A percentile compares a stretch with the other conserved stretches of the same genome.
phyloP scores from a whole-genome alignment of 129 eudicot species.

The Artemisia tridentata region DNA sequence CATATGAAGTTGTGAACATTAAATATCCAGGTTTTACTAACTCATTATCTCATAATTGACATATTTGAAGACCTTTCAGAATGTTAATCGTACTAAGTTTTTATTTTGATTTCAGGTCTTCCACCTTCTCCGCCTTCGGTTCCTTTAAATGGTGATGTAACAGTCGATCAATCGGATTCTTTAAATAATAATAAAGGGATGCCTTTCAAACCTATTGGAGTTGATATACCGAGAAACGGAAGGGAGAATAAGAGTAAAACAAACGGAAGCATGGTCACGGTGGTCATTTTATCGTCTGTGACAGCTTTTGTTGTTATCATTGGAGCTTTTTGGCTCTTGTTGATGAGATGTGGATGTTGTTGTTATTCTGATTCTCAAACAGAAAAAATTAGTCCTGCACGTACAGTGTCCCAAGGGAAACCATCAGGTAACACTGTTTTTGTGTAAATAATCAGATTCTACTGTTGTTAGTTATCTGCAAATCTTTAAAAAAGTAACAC shows the following conservation, averaged over 20 bases:
- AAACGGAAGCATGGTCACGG: conserved; percentile 44
- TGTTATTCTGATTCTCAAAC: conserved; percentile 31
- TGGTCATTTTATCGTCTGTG: conserved; percentile 63
- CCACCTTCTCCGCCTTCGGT: conserved; percentile 92
- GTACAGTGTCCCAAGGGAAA: conserved; percentile 44
- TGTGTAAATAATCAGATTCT: not conserved
- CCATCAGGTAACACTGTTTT: conserved; percentile 49
- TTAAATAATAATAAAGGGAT: conserved; percentile 41
- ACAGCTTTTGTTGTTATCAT: conserved; percentile 61
- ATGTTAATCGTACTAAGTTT: conserved; percentile 4
- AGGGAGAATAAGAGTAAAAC: conserved; percentile 33
- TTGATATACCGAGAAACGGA: conserved; percentile 50
- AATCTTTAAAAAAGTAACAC: too few species aligned
- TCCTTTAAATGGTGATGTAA: conserved; percentile 40
- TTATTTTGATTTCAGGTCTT: conserved; percentile 50
- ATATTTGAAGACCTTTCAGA: not conserved
- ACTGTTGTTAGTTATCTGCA: too few species aligned
- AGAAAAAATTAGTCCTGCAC: conserved; percentile 30
- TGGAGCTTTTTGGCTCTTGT: conserved; percentile 58
- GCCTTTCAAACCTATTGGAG: conserved; percentile 74
- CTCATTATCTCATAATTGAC: conserved; percentile 3
- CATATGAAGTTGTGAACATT: conserved; percentile 62
- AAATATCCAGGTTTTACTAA: conserved; percentile 71
- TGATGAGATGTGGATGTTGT: conserved; percentile 48
- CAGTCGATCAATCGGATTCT: conserved; percentile 52